These are phyloP conservation scores for Eucalyptus dawsonii DNA, from an alignment of 345 rosid species.

Conservation along the genomic window DNA sequence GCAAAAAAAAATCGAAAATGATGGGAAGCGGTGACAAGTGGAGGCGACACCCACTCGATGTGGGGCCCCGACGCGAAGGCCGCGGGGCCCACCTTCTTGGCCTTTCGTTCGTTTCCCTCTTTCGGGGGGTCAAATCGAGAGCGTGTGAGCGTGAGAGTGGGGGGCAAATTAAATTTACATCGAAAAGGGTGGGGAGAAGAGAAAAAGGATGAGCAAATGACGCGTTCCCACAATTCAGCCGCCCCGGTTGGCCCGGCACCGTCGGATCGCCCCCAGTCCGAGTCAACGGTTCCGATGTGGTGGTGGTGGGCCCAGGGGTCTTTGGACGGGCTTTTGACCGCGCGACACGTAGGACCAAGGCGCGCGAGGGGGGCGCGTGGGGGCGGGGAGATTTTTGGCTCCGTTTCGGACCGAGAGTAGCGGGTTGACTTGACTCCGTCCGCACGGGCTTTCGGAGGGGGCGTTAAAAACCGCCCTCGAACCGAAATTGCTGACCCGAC, in stretches of 20 bases:
- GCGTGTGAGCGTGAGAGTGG: background rate
- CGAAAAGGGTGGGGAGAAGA: background rate
- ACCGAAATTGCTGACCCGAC: background rate
- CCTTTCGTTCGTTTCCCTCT: background rate
- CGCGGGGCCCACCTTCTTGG: background rate
- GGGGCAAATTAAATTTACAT: background rate
- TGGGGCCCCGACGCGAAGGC: background rate
- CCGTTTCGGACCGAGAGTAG: background rate
- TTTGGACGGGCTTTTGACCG: background rate
- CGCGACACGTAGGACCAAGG: background rate
- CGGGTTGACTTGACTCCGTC: constrained; percentile 20
- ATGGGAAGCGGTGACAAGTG: background rate
- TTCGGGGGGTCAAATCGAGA: background rate
- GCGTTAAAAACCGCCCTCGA: background rate
- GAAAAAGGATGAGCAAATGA: background rate
- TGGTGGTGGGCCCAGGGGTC: background rate
- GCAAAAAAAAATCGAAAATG: background rate
- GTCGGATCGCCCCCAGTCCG: background rate
- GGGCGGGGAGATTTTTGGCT: background rate
- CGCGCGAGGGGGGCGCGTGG: background rate
- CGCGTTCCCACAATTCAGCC: constrained; percentile 18
- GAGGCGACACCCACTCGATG: background rate
- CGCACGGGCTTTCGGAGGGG: background rate
- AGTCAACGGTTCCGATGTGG: constrained; percentile 11
- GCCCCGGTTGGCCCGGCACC: constrained; percentile 20